Evolutionary conservation across 768 basidiomycete species (phyloP).

Genomic region (Xerocomus spinulosus): DNA sequence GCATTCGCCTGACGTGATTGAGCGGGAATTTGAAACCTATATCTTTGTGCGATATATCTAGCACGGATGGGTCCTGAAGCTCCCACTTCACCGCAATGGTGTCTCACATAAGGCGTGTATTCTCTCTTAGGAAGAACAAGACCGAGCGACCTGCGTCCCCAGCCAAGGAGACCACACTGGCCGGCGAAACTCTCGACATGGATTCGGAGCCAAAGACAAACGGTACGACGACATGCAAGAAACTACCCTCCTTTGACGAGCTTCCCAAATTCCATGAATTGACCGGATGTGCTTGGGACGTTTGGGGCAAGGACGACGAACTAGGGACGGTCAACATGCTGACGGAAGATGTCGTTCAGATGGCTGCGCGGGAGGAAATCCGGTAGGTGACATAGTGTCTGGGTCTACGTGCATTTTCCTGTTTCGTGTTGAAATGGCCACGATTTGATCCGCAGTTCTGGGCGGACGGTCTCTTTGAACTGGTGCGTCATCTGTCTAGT

Average conservation of each 20-base stretch:
- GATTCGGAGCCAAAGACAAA: not conserved
- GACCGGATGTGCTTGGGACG: slow-evolving; percentile 61
- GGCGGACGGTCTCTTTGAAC: slow-evolving; percentile 55
- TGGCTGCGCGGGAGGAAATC: slow-evolving; percentile 54
- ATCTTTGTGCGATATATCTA: slow-evolving; percentile 3
- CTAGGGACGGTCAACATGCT: slow-evolving; percentile 65
- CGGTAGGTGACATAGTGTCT: slow-evolving; percentile 34
- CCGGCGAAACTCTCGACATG: not conserved
- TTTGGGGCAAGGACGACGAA: slow-evolving; percentile 64
- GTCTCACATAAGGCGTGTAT: slow-evolving; percentile 10
- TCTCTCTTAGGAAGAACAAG: slow-evolving; percentile 6
- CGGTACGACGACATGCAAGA: slow-evolving; percentile 14
- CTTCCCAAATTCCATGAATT: slow-evolving; percentile 39
- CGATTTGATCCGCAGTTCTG: slow-evolving; percentile 34
- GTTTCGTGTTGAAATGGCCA: not conserved
- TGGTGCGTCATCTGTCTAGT: slow-evolving; percentile 40
- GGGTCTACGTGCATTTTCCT: not conserved
- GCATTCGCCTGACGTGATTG: not conserved
- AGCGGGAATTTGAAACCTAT: not conserved
- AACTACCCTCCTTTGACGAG: slow-evolving; percentile 45
- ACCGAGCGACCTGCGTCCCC: not conserved
- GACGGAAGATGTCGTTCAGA: slow-evolving; percentile 57
- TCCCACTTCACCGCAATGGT: slow-evolving; percentile 10
- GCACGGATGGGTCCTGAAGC: not conserved
- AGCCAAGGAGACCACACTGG: not conserved